phyloP scores from a whole-genome alignment of 495 filamentous ascomycete genomes.

The Annulohypoxylon maeteangense region DNA sequence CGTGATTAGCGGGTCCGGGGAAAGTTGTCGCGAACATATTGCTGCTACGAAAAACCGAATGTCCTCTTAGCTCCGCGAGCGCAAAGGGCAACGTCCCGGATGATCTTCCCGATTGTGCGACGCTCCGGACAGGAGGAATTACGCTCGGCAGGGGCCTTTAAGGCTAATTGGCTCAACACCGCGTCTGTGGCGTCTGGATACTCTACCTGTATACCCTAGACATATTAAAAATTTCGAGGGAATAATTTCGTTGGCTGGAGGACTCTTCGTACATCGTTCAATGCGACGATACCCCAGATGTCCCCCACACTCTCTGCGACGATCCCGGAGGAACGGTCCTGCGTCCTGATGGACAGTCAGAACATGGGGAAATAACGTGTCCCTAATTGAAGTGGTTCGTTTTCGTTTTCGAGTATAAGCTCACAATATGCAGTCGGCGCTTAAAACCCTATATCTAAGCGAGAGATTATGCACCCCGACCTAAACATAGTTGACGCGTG shows the following conservation, averaged over 20 bases:
- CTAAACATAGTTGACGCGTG: constrained; percentile 34
- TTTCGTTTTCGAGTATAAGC: constrained; percentile 9
- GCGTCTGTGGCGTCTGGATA: constrained; percentile 12
- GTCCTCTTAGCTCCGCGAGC: constrained; percentile 43
- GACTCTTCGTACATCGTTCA: neutral
- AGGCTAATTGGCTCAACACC: constrained; percentile 39
- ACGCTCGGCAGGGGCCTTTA: constrained; percentile 37
- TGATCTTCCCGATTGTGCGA: constrained; percentile 44
- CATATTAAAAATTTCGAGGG: constrained; percentile 26
- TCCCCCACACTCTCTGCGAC: constrained; percentile 37
- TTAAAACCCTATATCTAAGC: constrained; percentile 29
- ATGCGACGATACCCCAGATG: constrained; percentile 40
- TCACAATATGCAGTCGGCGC: constrained; percentile 27
- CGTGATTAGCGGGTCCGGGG: constrained; percentile 19
- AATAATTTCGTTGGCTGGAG: constrained; percentile 26
- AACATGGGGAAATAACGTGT: constrained; percentile 32
- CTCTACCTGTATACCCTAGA: constrained; percentile 16
- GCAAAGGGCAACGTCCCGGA: constrained; percentile 48
- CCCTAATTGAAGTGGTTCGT: constrained; percentile 3
- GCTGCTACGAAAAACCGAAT: constrained; percentile 21
- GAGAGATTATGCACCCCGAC: constrained; percentile 38
- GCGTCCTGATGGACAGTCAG: constrained; percentile 40
- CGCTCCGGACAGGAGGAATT: constrained; percentile 43
- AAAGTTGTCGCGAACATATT: constrained; percentile 41
- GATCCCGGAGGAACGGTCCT: constrained; percentile 46